Base-by-base conservation (phyloP, 305 asterid genomes). In the Striga hermonthica region DNA sequence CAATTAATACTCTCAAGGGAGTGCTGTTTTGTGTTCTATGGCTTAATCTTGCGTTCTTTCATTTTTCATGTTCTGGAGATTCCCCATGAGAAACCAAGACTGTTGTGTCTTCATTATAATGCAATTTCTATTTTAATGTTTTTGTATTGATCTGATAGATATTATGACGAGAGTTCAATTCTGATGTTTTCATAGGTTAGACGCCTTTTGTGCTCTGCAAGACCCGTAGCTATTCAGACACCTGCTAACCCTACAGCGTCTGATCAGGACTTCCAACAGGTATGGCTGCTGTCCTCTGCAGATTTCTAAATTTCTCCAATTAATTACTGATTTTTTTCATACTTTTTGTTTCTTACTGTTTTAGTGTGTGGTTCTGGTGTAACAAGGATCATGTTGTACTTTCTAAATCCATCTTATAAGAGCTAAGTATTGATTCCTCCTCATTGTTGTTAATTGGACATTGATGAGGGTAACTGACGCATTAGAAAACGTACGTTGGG, bases 211-310 rank as follows among this genome's bases (percentile, higher is more conserved):
- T 88, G 92, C 76, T 93, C 99, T 73, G 95, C 99, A 72, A 90
- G 86, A 68, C 92, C 99, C 55, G 86, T 90, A 60, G 85, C 83
- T 47, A 83, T 93, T 76, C 99, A 90, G 72, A 93, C 99, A 57
- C 89, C 96, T 48, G 91, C 75, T 63, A 90, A 85, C 68, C 97
- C 95, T 40, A 86, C 96, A 22, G 96, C 96, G 48, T 84, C 96
- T 28, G 99, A 93, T 81, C 99, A 93, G 78, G 99, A 93, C 73
- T 81, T 86, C 74, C 99, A 93, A 75, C 99, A 93, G 97, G 99
- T 93, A 85, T 75, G 44, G 53, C 53, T 78, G 54, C 70, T 71
- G 61, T 50, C 12, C 56, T 65, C 7, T 8, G 59, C 66, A 47
- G 71, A 53, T 39, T 37, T 38, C 64, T 66, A 38, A 22, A 56